A percentile compares a stretch with the other conserved stretches of the same genome.
phyloP scores from a whole-genome alignment of 352 stramenopile species.

The Phytophthora colocasiae region DNA sequence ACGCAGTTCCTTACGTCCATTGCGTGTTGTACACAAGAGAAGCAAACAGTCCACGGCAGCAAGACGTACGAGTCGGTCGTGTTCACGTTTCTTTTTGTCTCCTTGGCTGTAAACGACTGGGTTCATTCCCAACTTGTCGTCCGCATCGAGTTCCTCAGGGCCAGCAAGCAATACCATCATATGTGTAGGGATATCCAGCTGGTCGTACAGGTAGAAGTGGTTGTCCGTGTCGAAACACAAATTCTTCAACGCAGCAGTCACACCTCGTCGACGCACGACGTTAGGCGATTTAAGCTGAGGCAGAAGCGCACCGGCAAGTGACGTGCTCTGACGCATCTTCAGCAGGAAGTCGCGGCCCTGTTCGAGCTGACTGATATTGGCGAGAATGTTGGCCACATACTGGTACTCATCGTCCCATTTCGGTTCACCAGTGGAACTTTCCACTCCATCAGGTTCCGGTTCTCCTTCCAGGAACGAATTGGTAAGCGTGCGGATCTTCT shows the following conservation, averaged over 20 bases:
- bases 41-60: slow-evolving; percentile 77
- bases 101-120: slow-evolving; percentile 77
- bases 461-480: slow-evolving; percentile 75
- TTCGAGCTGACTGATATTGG: slow-evolving; percentile 87
- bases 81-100: slow-evolving; percentile 86
- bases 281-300: slow-evolving; percentile 85
- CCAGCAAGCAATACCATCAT: slow-evolving; percentile 79
- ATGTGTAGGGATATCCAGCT: slow-evolving; percentile 83
- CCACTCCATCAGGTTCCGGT: slow-evolving; percentile 79
- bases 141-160: slow-evolving; percentile 75
- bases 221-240: slow-evolving; percentile 90
- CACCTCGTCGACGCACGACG: slow-evolving; percentile 77
- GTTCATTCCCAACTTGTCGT: slow-evolving; percentile 87
- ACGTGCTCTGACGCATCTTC: slow-evolving; percentile 72
- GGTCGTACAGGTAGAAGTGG: slow-evolving; percentile 90
- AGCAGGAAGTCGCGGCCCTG: slow-evolving; percentile 82
- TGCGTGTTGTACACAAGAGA: slow-evolving; percentile 80
- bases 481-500: slow-evolving; percentile 83
- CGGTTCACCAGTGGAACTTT: slow-evolving; percentile 70
- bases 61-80: slow-evolving; percentile 76
- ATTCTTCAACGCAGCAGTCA: slow-evolving; percentile 77
- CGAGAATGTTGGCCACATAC: slow-evolving; percentile 87
- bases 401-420: slow-evolving; percentile 91
- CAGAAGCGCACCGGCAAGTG: slow-evolving; percentile 69
- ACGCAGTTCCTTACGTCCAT: slow-evolving; percentile 78